Percentiles rank a stretch among this genome's conserved stretches.
phyloP scores from a whole-genome alignment of 768 basidiomycete species.

The Pleurotus sapidus region DNA sequence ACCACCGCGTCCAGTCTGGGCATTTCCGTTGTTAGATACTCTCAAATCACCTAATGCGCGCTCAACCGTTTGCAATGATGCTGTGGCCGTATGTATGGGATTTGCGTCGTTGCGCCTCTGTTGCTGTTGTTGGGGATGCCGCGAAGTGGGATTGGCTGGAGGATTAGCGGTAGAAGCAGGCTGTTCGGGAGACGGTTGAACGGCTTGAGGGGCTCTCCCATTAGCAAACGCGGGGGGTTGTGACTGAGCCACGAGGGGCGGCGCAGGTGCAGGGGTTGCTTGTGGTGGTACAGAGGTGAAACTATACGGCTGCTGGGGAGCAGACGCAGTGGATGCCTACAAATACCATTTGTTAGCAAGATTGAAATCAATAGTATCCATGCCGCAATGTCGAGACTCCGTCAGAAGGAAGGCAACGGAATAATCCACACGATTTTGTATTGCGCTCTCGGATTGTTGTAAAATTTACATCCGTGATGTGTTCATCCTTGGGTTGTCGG shows the following conservation, averaged over 20 bases:
- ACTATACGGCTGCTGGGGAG: slow-evolving; percentile 27
- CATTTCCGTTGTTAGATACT: slow-evolving; percentile 27
- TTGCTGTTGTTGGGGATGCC: slow-evolving; percentile 18
- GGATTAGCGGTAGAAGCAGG: slow-evolving; percentile 14
- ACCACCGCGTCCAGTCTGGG: slow-evolving; percentile 20
- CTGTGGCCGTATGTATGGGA: slow-evolving; percentile 68
- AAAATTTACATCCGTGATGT: slow-evolving; percentile 8
- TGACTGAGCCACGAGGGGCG: slow-evolving; percentile 21
- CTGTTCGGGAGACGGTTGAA: slow-evolving; percentile 18
- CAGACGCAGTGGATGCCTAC: slow-evolving; percentile 3
- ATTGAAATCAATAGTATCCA: not conserved
- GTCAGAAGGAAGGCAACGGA: slow-evolving; percentile 51
- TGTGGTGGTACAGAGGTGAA: slow-evolving; percentile 23
- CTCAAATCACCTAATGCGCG: slow-evolving; percentile 52
- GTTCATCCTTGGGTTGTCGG: slow-evolving; percentile 5
- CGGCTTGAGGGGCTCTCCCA: slow-evolving; percentile 11
- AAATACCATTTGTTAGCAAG: not conserved
- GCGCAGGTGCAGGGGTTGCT: slow-evolving; percentile 17
- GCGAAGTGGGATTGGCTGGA: slow-evolving; percentile 10
- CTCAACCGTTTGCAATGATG: slow-evolving; percentile 68
- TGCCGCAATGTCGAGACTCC: slow-evolving; percentile 4
- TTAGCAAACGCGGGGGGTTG: not conserved
- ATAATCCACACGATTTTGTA: slow-evolving; percentile 11
- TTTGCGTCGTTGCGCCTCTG: slow-evolving; percentile 32
- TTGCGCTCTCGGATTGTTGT: slow-evolving; percentile 10